Conservation (phyloP, 352 stramenopile genomes). For the Pythium sukuiense region DNA sequence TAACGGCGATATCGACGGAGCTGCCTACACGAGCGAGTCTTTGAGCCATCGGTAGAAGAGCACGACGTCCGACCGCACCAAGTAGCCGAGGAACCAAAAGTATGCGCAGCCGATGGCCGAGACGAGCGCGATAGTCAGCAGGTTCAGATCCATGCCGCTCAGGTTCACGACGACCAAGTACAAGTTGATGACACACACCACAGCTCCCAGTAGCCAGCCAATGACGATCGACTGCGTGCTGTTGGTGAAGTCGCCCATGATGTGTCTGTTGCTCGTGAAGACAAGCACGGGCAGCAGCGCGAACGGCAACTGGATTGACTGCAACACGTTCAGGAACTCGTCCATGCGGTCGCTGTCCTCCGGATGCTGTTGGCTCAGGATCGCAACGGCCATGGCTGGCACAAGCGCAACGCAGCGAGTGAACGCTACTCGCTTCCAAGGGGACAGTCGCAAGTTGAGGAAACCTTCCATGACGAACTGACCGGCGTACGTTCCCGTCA, state of each 20-base stretch:
- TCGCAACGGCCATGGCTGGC: conserved; percentile 84
- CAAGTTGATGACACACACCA: conserved; percentile 79
- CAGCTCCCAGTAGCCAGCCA: conserved; percentile 54
- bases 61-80: conserved; percentile 45
- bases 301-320: conserved; percentile 92
- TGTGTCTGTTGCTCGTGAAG: conserved; percentile 72
- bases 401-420: conserved; percentile 93
- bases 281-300: conserved; percentile 88
- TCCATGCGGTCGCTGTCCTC: conserved; percentile 86
- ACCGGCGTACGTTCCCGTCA: conserved; percentile 96
- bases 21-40: conserved; percentile 11
- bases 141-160: conserved; percentile 43
- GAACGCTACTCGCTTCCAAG: conserved; percentile 75
- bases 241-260: conserved; percentile 87
- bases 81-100: conserved; percentile 74
- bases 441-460: conserved; percentile 87
- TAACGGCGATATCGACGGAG: neutral
- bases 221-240: conserved; percentile 37
- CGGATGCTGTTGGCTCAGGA: conserved; percentile 81
- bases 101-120: conserved; percentile 44
- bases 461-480: conserved; percentile 98
- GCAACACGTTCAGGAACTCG: conserved; percentile 91
- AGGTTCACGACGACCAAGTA: conserved; percentile 76
- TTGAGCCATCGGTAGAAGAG: conserved; percentile 35
- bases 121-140: conserved; percentile 34